phyloP scores from a whole-genome alignment of 768 basidiomycete genomes.

The Postia placenta region DNA sequence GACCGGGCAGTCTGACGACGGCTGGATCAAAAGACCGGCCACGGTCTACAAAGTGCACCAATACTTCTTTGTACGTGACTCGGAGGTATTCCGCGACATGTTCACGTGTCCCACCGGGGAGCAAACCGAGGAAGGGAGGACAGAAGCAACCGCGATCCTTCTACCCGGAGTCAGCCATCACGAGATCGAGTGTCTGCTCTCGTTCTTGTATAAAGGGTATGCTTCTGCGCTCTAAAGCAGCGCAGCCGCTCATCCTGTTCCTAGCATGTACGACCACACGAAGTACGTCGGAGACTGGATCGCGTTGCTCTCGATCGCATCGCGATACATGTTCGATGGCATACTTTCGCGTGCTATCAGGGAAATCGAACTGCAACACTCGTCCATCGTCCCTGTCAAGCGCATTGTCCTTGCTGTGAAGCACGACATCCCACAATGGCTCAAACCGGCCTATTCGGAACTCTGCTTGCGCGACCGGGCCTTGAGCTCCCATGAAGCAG shows the following conservation, averaged over 20 bases:
- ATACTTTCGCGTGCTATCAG: constrained; percentile 29
- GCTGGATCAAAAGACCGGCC: too few species aligned
- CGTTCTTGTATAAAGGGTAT: constrained; percentile 35
- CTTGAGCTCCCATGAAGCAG: too few species aligned
- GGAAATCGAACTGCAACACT: constrained; percentile 11
- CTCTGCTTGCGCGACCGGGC: too few species aligned
- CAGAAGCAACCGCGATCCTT: constrained; percentile 27
- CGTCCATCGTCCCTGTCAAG: constrained; percentile 25
- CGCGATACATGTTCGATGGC: constrained; percentile 23
- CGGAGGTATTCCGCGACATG: constrained; percentile 32
- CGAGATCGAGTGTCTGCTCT: constrained; percentile 34
- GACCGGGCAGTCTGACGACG: too few species aligned
- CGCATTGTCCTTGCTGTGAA: constrained; percentile 33
- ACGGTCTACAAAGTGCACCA: constrained; percentile 36
- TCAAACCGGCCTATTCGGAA: constrained; percentile 29
- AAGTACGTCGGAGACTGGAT: too few species aligned
- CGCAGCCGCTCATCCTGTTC: constrained; percentile 42
- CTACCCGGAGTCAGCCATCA: constrained; percentile 26
- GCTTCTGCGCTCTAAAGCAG: constrained; percentile 33
- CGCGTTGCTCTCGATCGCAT: constrained; percentile 45
- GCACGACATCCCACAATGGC: constrained; percentile 34
- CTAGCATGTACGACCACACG: constrained; percentile 51
- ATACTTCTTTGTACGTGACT: constrained; percentile 32
- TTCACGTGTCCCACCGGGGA: constrained; percentile 24
- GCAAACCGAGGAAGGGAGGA: constrained; percentile 23